A percentile compares a stretch with the other conserved stretches of the same genome.
Evolutionary conservation across 2,329 filamentous ascomycete species (phyloP).

Genomic region (Ophioceras dolichostomum): DNA sequence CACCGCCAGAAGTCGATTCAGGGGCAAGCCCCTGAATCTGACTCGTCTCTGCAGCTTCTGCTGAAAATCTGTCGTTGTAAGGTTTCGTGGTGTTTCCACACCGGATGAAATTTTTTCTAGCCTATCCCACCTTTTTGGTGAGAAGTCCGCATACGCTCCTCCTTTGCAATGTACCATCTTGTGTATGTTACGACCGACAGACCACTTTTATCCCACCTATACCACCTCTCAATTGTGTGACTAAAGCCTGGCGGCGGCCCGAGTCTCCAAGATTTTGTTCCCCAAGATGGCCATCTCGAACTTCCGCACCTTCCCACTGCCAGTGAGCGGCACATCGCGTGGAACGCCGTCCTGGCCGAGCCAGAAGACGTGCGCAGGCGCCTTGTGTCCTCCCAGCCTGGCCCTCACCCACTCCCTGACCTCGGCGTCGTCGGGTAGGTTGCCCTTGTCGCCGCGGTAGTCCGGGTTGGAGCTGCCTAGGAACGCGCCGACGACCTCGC

Average conservation of each 20-base stretch:
- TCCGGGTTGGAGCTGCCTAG: constrained; percentile 25
- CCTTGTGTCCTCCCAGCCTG: constrained; percentile 53
- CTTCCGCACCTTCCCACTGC: constrained; percentile 61
- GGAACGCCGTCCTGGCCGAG: constrained; percentile 51
- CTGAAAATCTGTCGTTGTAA: too few species aligned
- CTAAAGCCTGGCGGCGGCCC: constrained; percentile 32
- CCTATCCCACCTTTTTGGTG: too few species aligned
- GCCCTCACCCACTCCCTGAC: constrained; percentile 51
- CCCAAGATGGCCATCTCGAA: constrained; percentile 47
- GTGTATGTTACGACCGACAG: too few species aligned
- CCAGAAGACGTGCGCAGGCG: constrained; percentile 65
- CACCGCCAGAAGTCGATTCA: too few species aligned
- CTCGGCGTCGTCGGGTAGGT: constrained; percentile 35
- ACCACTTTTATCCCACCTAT: too few species aligned
- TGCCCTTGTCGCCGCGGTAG: constrained; percentile 9
- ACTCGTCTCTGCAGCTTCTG: too few species aligned
- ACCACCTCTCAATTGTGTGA: too few species aligned
- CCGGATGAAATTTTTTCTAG: too few species aligned
- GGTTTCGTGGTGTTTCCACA: too few species aligned
- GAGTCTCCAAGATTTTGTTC: constrained; percentile 37
- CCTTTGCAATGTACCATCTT: too few species aligned
- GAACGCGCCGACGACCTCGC: constrained; percentile 61
- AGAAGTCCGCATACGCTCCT: too few species aligned
- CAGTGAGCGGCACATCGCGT: constrained; percentile 48
- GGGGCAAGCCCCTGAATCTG: too few species aligned